phyloP scores from a whole-genome alignment of 192 early-diverging fungal species.

The Ambispora gerdemannii region DNA sequence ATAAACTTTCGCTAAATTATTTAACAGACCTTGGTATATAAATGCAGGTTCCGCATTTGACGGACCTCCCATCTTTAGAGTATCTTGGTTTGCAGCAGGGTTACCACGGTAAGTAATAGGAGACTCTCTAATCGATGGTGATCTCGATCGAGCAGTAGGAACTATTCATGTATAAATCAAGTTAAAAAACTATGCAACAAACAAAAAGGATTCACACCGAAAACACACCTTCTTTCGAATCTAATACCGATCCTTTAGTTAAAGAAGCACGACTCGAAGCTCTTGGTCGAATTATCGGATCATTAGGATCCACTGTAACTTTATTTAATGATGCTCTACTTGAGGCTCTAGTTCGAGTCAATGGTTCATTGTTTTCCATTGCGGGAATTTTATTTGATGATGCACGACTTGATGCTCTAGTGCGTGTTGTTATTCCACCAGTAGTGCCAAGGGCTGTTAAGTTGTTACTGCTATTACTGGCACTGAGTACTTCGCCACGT shows the following conservation, averaged over 20 bases:
- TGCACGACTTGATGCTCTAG: conserved; percentile 20
- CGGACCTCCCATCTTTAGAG: conserved; percentile 1
- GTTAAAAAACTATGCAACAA: background rate
- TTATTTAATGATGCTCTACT: conserved; percentile 21
- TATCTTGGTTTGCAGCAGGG: conserved; percentile 3
- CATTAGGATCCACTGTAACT: background rate
- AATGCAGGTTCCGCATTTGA: background rate
- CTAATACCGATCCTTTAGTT: background rate
- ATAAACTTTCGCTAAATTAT: background rate
- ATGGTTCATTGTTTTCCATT: background rate
- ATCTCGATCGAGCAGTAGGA: background rate
- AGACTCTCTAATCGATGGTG: conserved; percentile 14
- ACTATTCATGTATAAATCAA: background rate
- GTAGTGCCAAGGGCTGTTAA: background rate
- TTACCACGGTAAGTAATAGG: background rate
- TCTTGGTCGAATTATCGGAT: background rate
- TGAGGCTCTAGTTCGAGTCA: conserved; percentile 23
- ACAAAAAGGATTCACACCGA: too few species aligned
- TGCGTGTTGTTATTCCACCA: conserved; percentile 2
- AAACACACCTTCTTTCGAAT: background rate
- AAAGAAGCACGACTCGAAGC: background rate
- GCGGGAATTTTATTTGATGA: conserved; percentile 2
- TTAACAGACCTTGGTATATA: background rate
- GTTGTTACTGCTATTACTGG: conserved; percentile 15
- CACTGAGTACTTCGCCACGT: conserved; percentile 32